phyloP scores from a whole-genome alignment of 1,139 yeast species.

The Yarrowia galli region DNA sequence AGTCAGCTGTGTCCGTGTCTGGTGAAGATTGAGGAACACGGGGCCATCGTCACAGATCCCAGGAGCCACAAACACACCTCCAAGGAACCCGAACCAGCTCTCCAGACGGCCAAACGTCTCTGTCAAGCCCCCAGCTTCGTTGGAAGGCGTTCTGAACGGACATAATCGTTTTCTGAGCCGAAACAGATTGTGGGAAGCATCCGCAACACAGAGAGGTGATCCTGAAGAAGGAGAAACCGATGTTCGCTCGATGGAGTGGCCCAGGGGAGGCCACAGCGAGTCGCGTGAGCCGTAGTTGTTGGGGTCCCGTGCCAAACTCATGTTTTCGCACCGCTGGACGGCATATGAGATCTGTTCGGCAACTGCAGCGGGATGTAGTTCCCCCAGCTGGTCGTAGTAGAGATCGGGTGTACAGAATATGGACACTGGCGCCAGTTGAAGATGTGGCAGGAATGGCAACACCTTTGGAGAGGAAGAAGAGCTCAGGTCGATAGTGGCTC shows the following conservation, averaged over 20 bases:
- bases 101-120: conserved; percentile 27
- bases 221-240: conserved; percentile 1
- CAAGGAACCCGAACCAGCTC: conserved; percentile 15
- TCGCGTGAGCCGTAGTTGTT: neutral
- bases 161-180: conserved; percentile 20
- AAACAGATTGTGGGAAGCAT: conserved; percentile 15
- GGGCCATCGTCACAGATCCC: conserved; percentile 27
- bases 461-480: neutral
- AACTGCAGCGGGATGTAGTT: conserved; percentile 18
- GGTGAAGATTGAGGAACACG: conserved; percentile 8
- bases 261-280: conserved; percentile 28
- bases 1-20: neutral
- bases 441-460: neutral
- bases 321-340: conserved; percentile 20
- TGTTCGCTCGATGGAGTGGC: conserved; percentile 19
- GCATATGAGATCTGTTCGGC: conserved; percentile 20
- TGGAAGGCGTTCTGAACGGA: conserved; percentile 19
- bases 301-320: conserved; percentile 5
- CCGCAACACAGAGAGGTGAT: conserved; percentile 5
- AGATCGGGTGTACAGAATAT: conserved; percentile 16
- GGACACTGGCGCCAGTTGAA: conserved; percentile 13
- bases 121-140: conserved; percentile 9
- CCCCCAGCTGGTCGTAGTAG: conserved; percentile 16
- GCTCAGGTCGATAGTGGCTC: too few species aligned
- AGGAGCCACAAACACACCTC: conserved; percentile 17